These are phyloP conservation scores for Solanum paucissectum DNA, from an alignment of 257 asterid species.

Conservation along the genomic window DNA sequence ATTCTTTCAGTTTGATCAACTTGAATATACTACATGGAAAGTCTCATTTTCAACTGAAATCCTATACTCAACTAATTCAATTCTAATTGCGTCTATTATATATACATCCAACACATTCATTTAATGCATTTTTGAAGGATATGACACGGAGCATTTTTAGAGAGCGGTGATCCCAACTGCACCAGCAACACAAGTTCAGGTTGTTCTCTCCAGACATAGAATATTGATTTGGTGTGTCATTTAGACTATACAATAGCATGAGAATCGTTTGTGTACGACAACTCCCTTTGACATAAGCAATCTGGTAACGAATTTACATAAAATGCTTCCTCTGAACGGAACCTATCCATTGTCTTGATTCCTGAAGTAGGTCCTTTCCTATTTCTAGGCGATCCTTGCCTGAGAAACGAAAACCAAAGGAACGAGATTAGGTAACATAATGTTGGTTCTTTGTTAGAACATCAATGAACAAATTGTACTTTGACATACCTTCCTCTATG, in stretches of 20 bases:
- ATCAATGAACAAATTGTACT: neutral
- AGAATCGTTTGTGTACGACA: conserved; percentile 11
- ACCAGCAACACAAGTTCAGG: neutral
- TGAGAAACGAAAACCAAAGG: conserved; percentile 13
- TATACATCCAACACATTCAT: neutral
- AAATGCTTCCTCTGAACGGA: conserved; percentile 86
- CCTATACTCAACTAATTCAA: neutral
- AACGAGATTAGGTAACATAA: neutral
- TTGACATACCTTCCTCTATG: conserved; percentile 57
- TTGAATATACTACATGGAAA: neutral
- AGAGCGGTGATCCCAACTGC: neutral
- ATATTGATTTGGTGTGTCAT: neutral
- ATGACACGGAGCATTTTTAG: neutral
- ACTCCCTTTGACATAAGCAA: conserved; percentile 59
- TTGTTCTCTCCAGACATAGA: neutral
- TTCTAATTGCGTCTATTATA: neutral
- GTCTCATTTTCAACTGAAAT: neutral
- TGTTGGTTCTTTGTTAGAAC: no score
- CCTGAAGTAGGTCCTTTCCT: conserved; percentile 83
- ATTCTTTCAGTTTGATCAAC: neutral
- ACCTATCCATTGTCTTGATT: conserved; percentile 67
- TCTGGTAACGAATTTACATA: conserved; percentile 87
- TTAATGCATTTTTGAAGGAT: no score
- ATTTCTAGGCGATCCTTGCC: conserved; percentile 93
- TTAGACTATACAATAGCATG: neutral